A percentile compares a stretch with the other conserved stretches of the same genome.
Evolutionary conservation across 495 filamentous ascomycete species (phyloP).

Genomic region (Neurospora tetraspora): DNA sequence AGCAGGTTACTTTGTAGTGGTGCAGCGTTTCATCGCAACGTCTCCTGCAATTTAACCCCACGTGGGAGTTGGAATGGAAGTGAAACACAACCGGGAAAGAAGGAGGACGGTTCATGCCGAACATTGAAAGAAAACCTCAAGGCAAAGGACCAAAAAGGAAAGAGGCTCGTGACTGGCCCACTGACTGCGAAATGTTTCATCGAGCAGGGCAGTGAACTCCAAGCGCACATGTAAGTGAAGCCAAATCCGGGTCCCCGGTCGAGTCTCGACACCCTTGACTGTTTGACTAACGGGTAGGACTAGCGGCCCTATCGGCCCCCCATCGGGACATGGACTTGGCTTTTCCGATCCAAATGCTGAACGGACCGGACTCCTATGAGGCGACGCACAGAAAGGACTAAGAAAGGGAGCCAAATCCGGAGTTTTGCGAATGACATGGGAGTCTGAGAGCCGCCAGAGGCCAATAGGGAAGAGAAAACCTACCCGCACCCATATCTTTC

Average conservation of each 20-base stretch:
- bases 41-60: background rate
- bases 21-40: background rate
- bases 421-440: background rate
- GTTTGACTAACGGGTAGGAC: background rate
- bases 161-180: background rate
- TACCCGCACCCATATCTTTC: background rate
- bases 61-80: background rate
- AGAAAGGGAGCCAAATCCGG: background rate
- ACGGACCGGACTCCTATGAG: background rate
- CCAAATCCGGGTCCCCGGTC: background rate
- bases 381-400: background rate
- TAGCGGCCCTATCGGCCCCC: background rate
- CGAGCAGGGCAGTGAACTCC: background rate
- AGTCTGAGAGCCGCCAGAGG: background rate
- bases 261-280: background rate
- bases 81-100: background rate
- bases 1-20: background rate
- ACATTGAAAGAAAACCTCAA: background rate
- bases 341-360: background rate
- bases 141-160: background rate
- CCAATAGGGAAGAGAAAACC: background rate
- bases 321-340: background rate
- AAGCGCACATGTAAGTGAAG: background rate
- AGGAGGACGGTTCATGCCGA: background rate
- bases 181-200: background rate